Conservation (phyloP, 2,329 filamentous ascomycete species). For the Apiospora koreana region DNA sequence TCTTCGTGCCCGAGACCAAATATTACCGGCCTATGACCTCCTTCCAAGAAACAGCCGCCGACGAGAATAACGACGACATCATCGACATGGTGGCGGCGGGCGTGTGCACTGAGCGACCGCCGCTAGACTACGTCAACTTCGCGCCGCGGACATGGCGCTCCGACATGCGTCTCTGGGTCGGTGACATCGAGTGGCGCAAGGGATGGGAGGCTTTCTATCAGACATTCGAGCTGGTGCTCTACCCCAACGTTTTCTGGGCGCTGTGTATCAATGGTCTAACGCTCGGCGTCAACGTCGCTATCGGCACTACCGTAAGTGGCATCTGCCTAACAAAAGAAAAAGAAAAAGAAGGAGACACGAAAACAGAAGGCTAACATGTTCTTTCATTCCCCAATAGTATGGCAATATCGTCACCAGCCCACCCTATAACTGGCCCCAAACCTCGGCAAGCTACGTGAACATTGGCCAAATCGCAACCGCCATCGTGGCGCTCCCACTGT, state of each 20-base stretch:
- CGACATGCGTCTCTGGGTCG: slow-evolving; percentile 41
- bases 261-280: slow-evolving; percentile 40
- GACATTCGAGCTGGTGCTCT: slow-evolving; percentile 35
- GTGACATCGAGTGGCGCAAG: slow-evolving; percentile 38
- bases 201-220: slow-evolving; percentile 26
- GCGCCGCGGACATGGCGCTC: slow-evolving; percentile 34
- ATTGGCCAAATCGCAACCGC: slow-evolving; percentile 40
- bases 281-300: slow-evolving; percentile 43
- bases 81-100: neutral
- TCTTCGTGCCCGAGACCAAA: slow-evolving; percentile 44
- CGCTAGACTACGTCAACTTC: slow-evolving; percentile 38
- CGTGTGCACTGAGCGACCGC: slow-evolving; percentile 20
- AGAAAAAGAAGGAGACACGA: neutral
- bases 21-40: slow-evolving; percentile 39
- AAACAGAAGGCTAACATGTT: neutral
- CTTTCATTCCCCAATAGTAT: slow-evolving; percentile 23
- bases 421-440: slow-evolving; percentile 39
- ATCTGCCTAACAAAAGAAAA: too few species aligned
- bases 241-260: slow-evolving; percentile 44
- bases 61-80: slow-evolving; percentile 20
- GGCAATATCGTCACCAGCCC: slow-evolving; percentile 34
- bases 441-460: slow-evolving; percentile 37
- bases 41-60: slow-evolving; percentile 33
- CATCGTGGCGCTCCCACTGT: slow-evolving; percentile 38
- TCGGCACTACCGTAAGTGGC: slow-evolving; percentile 34